Evolutionary conservation across 345 rosid genomes (phyloP).

Genomic region (Brassica rapa): DNA sequence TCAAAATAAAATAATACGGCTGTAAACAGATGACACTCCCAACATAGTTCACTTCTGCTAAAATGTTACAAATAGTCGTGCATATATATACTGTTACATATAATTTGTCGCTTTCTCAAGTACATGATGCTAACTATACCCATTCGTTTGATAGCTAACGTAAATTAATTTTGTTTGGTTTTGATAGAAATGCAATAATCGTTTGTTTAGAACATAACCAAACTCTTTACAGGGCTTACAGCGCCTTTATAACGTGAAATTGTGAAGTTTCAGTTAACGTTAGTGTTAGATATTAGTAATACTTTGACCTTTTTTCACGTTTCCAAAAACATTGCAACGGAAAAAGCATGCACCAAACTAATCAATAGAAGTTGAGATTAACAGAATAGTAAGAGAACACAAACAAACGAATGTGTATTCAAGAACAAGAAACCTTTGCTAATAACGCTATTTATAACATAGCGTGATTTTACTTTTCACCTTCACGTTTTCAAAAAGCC

Average conservation of each 20-base stretch:
- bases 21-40: not conserved
- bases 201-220: not conserved
- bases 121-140: not conserved
- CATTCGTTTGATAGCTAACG: not conserved
- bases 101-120: not conserved
- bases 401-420: conserved; percentile 21
- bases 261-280: not conserved
- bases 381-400: not conserved
- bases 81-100: not conserved
- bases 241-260: not conserved
- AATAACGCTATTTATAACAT: conserved; percentile 17
- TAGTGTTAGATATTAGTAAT: not conserved
- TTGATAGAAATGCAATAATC: not conserved
- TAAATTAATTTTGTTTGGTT: not conserved
- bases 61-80: not conserved
- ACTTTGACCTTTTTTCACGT: not conserved
- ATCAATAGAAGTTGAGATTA: not conserved
- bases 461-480: conserved; percentile 33
- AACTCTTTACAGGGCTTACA: not conserved
- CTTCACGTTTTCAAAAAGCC: conserved; percentile 25
- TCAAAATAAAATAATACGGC: not conserved
- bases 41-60: not conserved
- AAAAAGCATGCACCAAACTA: conserved; percentile 23
- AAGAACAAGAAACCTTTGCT: conserved; percentile 16
- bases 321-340: conserved; percentile 17